A percentile compares a stretch with the other conserved stretches of the same genome.
These are phyloP conservation scores for Thinopyrum elongatum DNA, from an alignment of 176 grass and related monocot species.

Conservation along the genomic window DNA sequence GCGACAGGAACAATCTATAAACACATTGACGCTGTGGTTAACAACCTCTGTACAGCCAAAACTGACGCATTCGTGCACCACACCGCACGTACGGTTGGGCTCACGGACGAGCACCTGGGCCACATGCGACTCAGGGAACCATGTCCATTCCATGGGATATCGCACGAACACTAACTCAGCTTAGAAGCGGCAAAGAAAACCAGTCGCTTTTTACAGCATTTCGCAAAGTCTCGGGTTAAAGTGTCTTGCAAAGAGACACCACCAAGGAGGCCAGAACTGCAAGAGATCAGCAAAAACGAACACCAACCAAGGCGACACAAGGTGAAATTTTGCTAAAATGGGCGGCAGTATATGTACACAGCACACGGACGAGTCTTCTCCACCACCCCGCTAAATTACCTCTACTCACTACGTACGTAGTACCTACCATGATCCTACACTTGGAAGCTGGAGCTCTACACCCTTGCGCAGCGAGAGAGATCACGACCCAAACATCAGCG, in stretches of 20 bases:
- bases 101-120: not conserved
- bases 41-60: not conserved
- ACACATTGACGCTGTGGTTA: not conserved
- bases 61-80: not conserved
- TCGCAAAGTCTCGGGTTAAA: not conserved
- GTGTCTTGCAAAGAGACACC: not conserved
- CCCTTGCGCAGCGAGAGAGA: not conserved
- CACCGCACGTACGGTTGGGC: not conserved
- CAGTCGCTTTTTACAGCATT: not conserved
- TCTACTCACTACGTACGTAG: not conserved
- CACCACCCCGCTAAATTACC: not conserved
- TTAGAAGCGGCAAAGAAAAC: no score
- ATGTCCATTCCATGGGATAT: not conserved
- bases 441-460: not conserved
- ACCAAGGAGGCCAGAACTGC: not conserved
- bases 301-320: not conserved
- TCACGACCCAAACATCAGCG: conserved; percentile 40
- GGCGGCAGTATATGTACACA: conserved; percentile 32
- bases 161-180: not conserved
- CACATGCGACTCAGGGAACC: not conserved
- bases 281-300: not conserved
- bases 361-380: not conserved
- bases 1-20: not conserved
- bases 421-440: not conserved
- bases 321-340: conserved; percentile 27